These are phyloP conservation scores for Penicillium sp. DNA, from an alignment of 2,329 filamentous ascomycete genomes.

Conservation along the genomic window DNA sequence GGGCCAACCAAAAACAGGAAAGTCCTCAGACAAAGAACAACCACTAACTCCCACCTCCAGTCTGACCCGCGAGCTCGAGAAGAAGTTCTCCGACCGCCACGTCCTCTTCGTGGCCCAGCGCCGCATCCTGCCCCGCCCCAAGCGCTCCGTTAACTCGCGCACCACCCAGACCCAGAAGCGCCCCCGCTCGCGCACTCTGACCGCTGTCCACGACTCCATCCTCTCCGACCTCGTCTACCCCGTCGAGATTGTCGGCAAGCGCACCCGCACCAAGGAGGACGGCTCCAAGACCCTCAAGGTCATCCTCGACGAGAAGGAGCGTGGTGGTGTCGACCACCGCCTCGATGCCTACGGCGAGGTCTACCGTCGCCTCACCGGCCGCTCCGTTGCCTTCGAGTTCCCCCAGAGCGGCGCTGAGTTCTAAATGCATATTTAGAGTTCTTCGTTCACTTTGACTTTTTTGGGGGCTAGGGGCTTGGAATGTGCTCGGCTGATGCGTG, in stretches of 20 bases:
- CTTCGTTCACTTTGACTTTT: slow-evolving; percentile 22
- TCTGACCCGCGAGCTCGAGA: slow-evolving; percentile 99
- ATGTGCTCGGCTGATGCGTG: slow-evolving; percentile 23
- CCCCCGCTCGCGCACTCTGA: slow-evolving; percentile 94
- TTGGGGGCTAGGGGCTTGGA: slow-evolving; percentile 18
- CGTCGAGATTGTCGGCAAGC: slow-evolving; percentile 99
- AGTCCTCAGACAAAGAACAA: background rate
- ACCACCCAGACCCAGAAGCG: slow-evolving; percentile 98
- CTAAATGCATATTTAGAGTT: slow-evolving; percentile 52
- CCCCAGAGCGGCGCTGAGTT: slow-evolving; percentile 81
- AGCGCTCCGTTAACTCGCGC: slow-evolving; percentile 95
- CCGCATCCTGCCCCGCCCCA: slow-evolving; percentile 97
- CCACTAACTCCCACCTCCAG: slow-evolving; percentile 46
- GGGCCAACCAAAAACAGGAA: background rate
- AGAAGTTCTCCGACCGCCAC: slow-evolving; percentile 99
- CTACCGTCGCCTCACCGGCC: slow-evolving; percentile 96
- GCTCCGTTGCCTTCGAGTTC: slow-evolving; percentile 98
- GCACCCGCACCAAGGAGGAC: slow-evolving; percentile 97
- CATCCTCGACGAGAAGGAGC: slow-evolving; percentile 99
- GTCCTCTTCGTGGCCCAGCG: slow-evolving; percentile 98
- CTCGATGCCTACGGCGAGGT: slow-evolving; percentile 99
- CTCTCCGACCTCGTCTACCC: slow-evolving; percentile 98
- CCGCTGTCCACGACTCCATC: slow-evolving; percentile 98
- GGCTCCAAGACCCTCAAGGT: slow-evolving; percentile 98
- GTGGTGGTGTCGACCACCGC: slow-evolving; percentile 97